These are phyloP conservation scores for Leccinum subspadiceum DNA, from an alignment of 1,284 basidiomycete species.

Conservation along the genomic window DNA sequence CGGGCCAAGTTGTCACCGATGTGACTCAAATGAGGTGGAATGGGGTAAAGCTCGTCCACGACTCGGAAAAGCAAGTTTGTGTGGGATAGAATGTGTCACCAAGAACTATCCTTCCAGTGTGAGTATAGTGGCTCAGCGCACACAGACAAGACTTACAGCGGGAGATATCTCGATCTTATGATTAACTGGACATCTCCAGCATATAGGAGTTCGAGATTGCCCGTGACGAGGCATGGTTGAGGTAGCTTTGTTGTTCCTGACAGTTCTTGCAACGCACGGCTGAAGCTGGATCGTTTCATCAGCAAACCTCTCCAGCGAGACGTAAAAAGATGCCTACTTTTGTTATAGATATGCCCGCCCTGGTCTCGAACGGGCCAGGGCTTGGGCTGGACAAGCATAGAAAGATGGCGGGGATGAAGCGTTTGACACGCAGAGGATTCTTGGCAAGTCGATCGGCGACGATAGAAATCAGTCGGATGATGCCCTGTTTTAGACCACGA, in stretches of 20 bases:
- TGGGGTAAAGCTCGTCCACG: slow-evolving; percentile 94
- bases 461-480: slow-evolving; percentile 84
- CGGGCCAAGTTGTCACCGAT: slow-evolving; percentile 95
- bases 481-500: slow-evolving; percentile 91
- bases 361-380: slow-evolving; percentile 81
- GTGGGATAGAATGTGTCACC: slow-evolving; percentile 73
- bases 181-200: slow-evolving; percentile 45
- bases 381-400: slow-evolving; percentile 92
- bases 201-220: slow-evolving; percentile 84
- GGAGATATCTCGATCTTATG: too few species aligned
- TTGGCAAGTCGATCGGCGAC: slow-evolving; percentile 79
- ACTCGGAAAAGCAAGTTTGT: too few species aligned
- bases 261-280: slow-evolving; percentile 95
- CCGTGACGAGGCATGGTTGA: slow-evolving; percentile 23
- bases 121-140: too few species aligned
- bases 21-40: slow-evolving; percentile 95
- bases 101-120: slow-evolving; percentile 47
- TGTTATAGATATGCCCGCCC: slow-evolving; percentile 87
- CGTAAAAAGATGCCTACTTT: slow-evolving; percentile 46
- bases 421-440: slow-evolving; percentile 70
- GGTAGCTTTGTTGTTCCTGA: slow-evolving; percentile 3
- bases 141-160: too few species aligned
- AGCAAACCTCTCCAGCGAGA: background rate
- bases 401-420: slow-evolving; percentile 90
- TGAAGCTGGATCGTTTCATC: slow-evolving; percentile 43